phyloP scores from a whole-genome alignment of 192 early-diverging fungal species.

The Martensiomyces pterosporus region DNA sequence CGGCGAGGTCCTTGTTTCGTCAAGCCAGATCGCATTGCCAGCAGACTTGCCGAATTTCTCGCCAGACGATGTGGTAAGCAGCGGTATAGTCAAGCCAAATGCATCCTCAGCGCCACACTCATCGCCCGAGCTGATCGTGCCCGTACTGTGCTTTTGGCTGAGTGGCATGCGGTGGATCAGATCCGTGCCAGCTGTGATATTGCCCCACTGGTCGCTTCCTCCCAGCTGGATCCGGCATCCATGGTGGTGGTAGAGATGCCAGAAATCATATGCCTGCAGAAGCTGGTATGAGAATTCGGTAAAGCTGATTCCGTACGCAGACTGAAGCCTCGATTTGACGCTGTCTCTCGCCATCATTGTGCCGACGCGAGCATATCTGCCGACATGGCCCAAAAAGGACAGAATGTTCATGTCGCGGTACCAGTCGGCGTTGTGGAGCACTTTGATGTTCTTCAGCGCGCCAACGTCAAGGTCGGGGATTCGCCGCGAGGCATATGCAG shows the following conservation, averaged over 20 bases:
- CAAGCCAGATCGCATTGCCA: slow-evolving; percentile 95
- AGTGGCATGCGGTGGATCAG: slow-evolving; percentile 68
- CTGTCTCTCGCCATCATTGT: slow-evolving; percentile 87
- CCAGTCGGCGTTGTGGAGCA: slow-evolving; percentile 84
- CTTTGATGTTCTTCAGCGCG: slow-evolving; percentile 49
- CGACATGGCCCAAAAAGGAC: slow-evolving; percentile 73
- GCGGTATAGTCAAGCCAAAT: slow-evolving; percentile 82
- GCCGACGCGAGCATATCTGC: slow-evolving; percentile 73
- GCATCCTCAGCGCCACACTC: slow-evolving; percentile 41
- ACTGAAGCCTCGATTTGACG: slow-evolving; percentile 75
- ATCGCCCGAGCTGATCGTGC: slow-evolving; percentile 6
- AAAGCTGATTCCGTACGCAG: slow-evolving; percentile 85
- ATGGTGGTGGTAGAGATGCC: slow-evolving; percentile 63
- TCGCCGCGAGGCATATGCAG: slow-evolving; percentile 26
- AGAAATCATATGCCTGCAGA: slow-evolving; percentile 93
- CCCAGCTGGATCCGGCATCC: slow-evolving; percentile 64
- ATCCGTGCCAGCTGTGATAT: slow-evolving; percentile 90
- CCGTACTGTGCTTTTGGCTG: slow-evolving; percentile 2
- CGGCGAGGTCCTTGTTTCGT: slow-evolving; percentile 66
- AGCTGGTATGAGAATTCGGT: slow-evolving; percentile 97
- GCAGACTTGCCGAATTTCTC: slow-evolving; percentile 98
- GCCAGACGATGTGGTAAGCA: slow-evolving; percentile 80
- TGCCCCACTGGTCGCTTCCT: slow-evolving; percentile 98
- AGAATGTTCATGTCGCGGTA: slow-evolving; percentile 66
- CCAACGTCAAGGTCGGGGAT: slow-evolving; percentile 26